Conservation (phyloP, 2,329 filamentous ascomycete species). For the Lachnellula subtilissima region DNA sequence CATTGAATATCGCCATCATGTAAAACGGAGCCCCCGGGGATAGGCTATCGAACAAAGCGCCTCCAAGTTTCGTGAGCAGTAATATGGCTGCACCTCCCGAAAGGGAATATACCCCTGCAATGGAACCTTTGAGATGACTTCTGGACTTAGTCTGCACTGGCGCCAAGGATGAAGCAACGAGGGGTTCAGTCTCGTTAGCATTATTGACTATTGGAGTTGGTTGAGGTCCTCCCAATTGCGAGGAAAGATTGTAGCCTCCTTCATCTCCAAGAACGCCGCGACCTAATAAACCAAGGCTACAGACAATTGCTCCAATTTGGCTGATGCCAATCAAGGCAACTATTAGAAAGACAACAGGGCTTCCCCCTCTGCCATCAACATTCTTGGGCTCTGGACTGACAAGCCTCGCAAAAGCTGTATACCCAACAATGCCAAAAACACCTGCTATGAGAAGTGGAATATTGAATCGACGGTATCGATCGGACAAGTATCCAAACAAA, state of each 20-base stretch:
- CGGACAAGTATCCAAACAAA: conserved; percentile 80
- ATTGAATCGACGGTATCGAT: conserved; percentile 61
- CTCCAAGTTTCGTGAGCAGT: conserved; percentile 85
- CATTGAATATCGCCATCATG: conserved; percentile 90
- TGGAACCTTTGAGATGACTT: conserved; percentile 73
- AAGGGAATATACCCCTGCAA: conserved; percentile 90
- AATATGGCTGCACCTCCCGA: conserved; percentile 87
- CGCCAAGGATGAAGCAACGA: conserved; percentile 26
- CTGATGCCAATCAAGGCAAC: conserved; percentile 81
- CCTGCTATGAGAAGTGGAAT: conserved; percentile 70
- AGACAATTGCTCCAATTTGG: conserved; percentile 95
- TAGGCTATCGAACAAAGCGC: conserved; percentile 73
- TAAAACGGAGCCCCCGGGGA: conserved; percentile 81
- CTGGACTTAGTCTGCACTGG: conserved; percentile 18
- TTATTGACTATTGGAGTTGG: background rate
- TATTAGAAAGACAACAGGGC: conserved; percentile 65
- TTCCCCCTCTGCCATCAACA: conserved; percentile 61
- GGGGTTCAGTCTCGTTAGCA: conserved; percentile 22
- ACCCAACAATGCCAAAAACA: conserved; percentile 70
- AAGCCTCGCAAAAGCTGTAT: conserved; percentile 70
- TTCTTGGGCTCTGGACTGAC: conserved; percentile 69
- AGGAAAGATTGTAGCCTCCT: conserved; percentile 30
- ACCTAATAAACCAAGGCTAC: conserved; percentile 83
- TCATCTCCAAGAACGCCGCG: conserved; percentile 63
- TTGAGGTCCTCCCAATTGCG: conserved; percentile 21